Evolutionary conservation across 148 eudicot species (phyloP).

Genomic region (Vaccinium myrtillus): DNA sequence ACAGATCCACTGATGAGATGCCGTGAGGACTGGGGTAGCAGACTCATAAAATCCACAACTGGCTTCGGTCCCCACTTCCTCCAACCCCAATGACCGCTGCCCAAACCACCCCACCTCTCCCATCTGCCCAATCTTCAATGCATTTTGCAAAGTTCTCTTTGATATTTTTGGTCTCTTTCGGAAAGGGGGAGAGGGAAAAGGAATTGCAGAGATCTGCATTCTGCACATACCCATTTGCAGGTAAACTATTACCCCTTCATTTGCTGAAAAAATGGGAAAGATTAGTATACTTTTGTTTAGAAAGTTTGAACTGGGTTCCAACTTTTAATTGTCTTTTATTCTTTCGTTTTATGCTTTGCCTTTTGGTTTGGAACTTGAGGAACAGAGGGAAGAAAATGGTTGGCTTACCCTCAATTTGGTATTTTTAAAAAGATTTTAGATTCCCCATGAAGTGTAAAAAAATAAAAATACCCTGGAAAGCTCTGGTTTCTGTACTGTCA

Average conservation of each 20-base stretch:
- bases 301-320: background rate
- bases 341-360: background rate
- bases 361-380: background rate
- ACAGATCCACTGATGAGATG: too few relatives aligned
- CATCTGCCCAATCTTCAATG: background rate
- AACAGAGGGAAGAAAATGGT: too few relatives aligned
- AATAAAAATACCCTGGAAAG: too few relatives aligned
- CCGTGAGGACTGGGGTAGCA: too few relatives aligned
- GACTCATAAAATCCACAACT: background rate
- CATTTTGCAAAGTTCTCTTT: too few relatives aligned
- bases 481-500: too few relatives aligned
- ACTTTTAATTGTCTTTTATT: background rate
- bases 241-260: background rate
- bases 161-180: too few relatives aligned
- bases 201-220: slow-evolving; percentile 17
- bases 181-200: background rate
- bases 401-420: too few relatives aligned
- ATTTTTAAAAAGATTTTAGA: too few relatives aligned
- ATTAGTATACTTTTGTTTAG: background rate
- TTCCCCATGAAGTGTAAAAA: too few relatives aligned
- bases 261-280: background rate
- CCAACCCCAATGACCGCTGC: background rate
- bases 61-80: background rate
- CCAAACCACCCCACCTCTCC: background rate
- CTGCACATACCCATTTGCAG: slow-evolving; percentile 13